Base-by-base conservation (phyloP, 257 asterid genomes). In the Buddleja alternifolia region DNA sequence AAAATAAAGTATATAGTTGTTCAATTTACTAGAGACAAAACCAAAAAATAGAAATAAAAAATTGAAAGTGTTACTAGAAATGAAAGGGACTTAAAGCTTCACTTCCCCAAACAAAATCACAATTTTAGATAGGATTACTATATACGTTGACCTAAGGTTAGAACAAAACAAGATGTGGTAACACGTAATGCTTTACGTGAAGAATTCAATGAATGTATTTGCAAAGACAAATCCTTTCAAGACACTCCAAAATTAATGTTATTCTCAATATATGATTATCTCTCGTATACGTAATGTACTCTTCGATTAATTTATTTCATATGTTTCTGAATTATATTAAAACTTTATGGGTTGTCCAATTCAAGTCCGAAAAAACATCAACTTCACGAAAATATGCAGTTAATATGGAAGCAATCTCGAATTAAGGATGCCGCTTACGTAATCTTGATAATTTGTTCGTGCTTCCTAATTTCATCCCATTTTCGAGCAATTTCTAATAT, bases 201-300 rank as follows among this genome's bases (percentile, higher is more conserved):
- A 60, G 1, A 61, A 72, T 61, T 56, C 42, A 54, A 10, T 60
- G 45, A 4, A 68, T 24, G 59, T 67, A 67, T 63, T 68, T 62
- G 32, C 29, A 54, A 41, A 67, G 12, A 47, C 52, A 39, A 58
- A 46, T 62, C 20, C 60, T 68, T 77, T n/a, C 10, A 57, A 39
- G n/a, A 24, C 60, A 67, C 60, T 72, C 68, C 67, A 59, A 21
- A 10, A 24, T 66, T 60, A 60, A 66, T 45, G 60, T 42, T 66
- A 19, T 24, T 25, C 19, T 64, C 59, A 39, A 52, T 37, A 19
- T 14, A 58, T 11, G 7, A 0, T 5, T 29, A 66, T 66, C 25
- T 47, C 6, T 37, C 32, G 3, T 51, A 8, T 60, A 76, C 66
- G 70, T 14, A 71, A 58, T 57, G 17, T 8, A 29, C 40, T 41